Evolutionary conservation across 2,329 filamentous ascomycete species (phyloP), one percentile per base, ranked within the genome.

Genomic region (Fusarium concolor): DNA sequence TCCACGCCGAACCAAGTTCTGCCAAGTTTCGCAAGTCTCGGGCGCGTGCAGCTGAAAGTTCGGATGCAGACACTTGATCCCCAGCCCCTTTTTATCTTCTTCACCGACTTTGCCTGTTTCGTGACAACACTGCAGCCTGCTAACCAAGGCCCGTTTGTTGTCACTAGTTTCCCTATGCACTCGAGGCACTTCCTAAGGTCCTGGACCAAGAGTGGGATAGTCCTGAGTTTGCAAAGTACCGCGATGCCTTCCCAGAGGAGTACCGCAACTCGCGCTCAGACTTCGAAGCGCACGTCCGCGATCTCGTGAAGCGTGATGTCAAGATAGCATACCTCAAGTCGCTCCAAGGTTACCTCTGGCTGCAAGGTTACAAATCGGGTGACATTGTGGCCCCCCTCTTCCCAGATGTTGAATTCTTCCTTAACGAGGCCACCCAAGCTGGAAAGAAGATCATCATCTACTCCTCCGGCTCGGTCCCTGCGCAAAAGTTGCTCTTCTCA

Each of bases 271-370:
- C 87, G 42, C 87, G 86, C 46, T 79, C 82, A 22, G 85, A 86
- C 22, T 83, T 95, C 58, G 83, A 87, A 68, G 83, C 85, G 15
- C 91, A 94, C 78, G 88, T 93, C 62, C 81, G 85, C 68, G 89
- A 93, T 74, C 85, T 95, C 66, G 90, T 92, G 73, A 81, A 84
- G 62, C 86, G 85, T 65, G 92, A 96, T 76, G 84, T 93, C 74
- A 96, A 95, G 79, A 84, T 89, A 62, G 82, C 90, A 41, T 94
- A 93, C 78, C 83, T 94, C 67, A 96, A 96, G 81, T 87, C 87
- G 60, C 87, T 95, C 42, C 92, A 96, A 80, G 91, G 92, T 71
- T 89, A 92, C 73, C 85, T 96, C 39, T 96, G 92, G 92, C 83
- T 89, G 73, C 85, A 85, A 38, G 92, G 92, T 61, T 96, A 95